Evolutionary conservation across 2,329 filamentous ascomycete genomes (phyloP).

Genomic region (Paecilomyces formosus): DNA sequence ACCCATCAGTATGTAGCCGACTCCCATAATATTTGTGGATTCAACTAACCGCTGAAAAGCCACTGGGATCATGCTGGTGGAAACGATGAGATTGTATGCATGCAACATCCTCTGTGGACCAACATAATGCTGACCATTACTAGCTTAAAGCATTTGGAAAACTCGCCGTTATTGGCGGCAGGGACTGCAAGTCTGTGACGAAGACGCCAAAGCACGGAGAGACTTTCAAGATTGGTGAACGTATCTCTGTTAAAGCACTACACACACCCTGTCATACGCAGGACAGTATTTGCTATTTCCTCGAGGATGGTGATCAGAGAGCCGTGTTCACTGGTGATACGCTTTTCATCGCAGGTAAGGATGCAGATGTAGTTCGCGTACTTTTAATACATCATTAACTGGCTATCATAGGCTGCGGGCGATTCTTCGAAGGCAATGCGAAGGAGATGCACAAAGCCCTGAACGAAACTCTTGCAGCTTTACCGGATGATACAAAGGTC

Average conservation of each 20-base stretch:
- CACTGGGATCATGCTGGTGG: constrained; percentile 94
- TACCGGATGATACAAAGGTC: constrained; percentile 87
- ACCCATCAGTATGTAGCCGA: constrained; percentile 70
- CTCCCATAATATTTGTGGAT: not conserved
- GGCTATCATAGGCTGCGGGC: constrained; percentile 63
- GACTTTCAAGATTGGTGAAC: constrained; percentile 70
- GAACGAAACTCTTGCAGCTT: constrained; percentile 70
- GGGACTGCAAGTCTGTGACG: constrained; percentile 74
- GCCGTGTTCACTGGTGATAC: constrained; percentile 96
- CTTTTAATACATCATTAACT: not conserved
- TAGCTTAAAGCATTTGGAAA: constrained; percentile 53
- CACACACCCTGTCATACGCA: constrained; percentile 97
- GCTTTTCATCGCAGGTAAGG: constrained; percentile 76
- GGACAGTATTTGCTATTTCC: constrained; percentile 93
- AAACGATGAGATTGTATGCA: constrained; percentile 68
- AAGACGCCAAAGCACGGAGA: constrained; percentile 67
- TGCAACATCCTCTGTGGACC: not conserved
- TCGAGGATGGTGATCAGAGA: constrained; percentile 66
- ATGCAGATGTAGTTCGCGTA: constrained; percentile 12
- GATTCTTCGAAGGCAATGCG: constrained; percentile 89
- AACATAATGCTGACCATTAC: not conserved
- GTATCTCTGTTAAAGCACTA: constrained; percentile 75
- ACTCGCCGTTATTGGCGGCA: constrained; percentile 77
- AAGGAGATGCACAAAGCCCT: constrained; percentile 88
- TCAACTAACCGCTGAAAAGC: constrained; percentile 40